Evolutionary conservation across 306 rosid species (phyloP).

Genomic region (Corylus avellana): DNA sequence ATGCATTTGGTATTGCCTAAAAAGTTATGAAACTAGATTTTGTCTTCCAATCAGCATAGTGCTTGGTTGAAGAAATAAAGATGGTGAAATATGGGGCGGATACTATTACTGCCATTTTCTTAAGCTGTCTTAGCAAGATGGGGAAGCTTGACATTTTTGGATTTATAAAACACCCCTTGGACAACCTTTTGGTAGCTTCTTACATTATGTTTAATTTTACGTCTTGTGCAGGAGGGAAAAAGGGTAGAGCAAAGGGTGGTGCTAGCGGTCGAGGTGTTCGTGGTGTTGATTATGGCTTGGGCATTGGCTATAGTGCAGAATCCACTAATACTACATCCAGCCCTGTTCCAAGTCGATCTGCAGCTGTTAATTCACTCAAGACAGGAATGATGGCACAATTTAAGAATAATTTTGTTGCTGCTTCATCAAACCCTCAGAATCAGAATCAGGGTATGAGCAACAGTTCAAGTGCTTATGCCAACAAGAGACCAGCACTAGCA

Average conservation of each 20-base stretch:
- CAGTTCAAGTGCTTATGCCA: constrained; percentile 42
- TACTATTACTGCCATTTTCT: neutral
- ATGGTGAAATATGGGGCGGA: neutral
- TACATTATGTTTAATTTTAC: constrained; percentile 1
- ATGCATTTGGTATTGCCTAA: neutral
- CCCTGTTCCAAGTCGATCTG: constrained; percentile 62
- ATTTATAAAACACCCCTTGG: neutral
- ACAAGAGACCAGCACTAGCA: constrained; percentile 65
- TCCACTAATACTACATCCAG: constrained; percentile 51
- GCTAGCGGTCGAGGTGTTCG: constrained; percentile 81
- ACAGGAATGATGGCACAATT: constrained; percentile 95
- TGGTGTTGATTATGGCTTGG: constrained; percentile 94
- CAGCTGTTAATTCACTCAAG: constrained; percentile 72
- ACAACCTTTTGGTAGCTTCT: neutral
- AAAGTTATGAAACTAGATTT: constrained; percentile 4
- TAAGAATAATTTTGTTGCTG: constrained; percentile 76
- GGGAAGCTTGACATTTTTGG: constrained; percentile 1
- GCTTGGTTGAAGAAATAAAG: neutral
- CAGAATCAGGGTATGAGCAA: constrained; percentile 50
- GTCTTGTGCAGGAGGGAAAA: constrained; percentile 71
- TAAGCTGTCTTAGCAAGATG: constrained; percentile 2
- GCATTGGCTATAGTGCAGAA: constrained; percentile 83
- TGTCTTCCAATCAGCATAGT: neutral
- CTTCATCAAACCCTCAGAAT: constrained; percentile 60
- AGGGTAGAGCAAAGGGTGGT: constrained; percentile 77